Conservation (phyloP, 371 early-diverging fungal genomes). For the Cokeromyces recurvatus region DNA sequence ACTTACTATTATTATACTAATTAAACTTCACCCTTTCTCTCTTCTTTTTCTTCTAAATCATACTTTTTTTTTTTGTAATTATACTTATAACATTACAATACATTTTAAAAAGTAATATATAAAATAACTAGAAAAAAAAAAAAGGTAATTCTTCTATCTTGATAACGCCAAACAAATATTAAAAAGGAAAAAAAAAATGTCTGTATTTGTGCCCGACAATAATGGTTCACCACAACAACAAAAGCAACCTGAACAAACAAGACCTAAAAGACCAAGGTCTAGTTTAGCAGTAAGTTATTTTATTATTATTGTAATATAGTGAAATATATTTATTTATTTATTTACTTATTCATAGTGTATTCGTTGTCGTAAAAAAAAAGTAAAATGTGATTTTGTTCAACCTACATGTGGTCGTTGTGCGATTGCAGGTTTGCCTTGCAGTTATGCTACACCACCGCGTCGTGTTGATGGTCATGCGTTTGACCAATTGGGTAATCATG, state of each 20-base stretch:
- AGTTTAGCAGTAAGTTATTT: conserved; percentile 42
- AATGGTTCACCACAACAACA: conserved; percentile 27
- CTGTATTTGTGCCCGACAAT: conserved; percentile 32
- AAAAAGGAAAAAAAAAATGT: conserved; percentile 16
- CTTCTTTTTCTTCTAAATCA: too few relatives aligned
- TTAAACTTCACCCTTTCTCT: too few relatives aligned
- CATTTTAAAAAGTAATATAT: too few relatives aligned
- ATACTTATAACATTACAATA: too few relatives aligned
- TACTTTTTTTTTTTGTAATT: too few relatives aligned
- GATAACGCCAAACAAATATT: too few relatives aligned
- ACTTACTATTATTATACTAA: too few relatives aligned
- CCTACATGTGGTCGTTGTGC: conserved; percentile 60
- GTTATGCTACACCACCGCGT: conserved; percentile 48
- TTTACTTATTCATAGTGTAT: conserved; percentile 27
- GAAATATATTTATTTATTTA: conserved; percentile 1
- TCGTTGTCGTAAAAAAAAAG: conserved; percentile 61
- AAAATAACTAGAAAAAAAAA: too few relatives aligned
- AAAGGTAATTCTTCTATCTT: too few relatives aligned
- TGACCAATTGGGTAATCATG: conserved; percentile 48
- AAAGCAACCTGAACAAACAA: conserved; percentile 35
- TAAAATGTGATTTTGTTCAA: conserved; percentile 62
- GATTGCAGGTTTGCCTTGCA: conserved; percentile 45
- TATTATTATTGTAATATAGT: neutral
- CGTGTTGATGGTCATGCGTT: conserved; percentile 57
- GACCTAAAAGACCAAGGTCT: conserved; percentile 42